Percentiles rank a stretch among this genome's conserved stretches.
phyloP scores from a whole-genome alignment of 306 rosid genomes.

The Acacia acuminata region DNA sequence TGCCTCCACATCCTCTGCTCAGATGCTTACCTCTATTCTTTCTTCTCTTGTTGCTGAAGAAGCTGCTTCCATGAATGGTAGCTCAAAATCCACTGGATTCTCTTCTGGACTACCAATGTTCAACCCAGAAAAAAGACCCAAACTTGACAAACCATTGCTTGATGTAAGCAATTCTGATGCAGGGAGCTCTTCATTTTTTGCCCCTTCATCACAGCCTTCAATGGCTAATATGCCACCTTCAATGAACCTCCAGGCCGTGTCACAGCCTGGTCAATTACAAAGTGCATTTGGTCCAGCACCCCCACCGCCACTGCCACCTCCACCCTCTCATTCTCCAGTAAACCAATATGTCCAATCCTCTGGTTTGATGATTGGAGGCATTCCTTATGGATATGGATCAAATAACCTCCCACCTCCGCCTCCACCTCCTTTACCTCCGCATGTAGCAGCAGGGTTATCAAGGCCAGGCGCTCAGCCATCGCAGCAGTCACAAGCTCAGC shows the following conservation, averaged over 20 bases:
- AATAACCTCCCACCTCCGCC: slow-evolving; percentile 66
- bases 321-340: slow-evolving; percentile 42
- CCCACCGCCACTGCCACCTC: slow-evolving; percentile 32
- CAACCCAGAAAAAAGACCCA: slow-evolving; percentile 61
- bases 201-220: slow-evolving; percentile 48
- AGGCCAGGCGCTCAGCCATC: slow-evolving; percentile 54
- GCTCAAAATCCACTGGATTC: slow-evolving; percentile 46
- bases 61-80: slow-evolving; percentile 61
- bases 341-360: slow-evolving; percentile 53
- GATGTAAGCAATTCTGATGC: slow-evolving; percentile 50
- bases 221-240: slow-evolving; percentile 41
- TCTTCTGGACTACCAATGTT: slow-evolving; percentile 50
- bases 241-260: slow-evolving; percentile 39
- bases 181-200: slow-evolving; percentile 38
- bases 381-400: slow-evolving; percentile 60
- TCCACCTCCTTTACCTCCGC: slow-evolving; percentile 70
- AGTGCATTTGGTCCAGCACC: slow-evolving; percentile 46
- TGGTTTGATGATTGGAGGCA: slow-evolving; percentile 47
- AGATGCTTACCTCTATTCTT: slow-evolving; percentile 72
- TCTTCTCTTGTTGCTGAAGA: slow-evolving; percentile 80
- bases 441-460: slow-evolving; percentile 51
- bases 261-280: slow-evolving; percentile 55
- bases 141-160: slow-evolving; percentile 60
- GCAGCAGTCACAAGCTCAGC: slow-evolving; percentile 50
- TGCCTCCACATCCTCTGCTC: slow-evolving; percentile 76